Evolutionary conservation across 2,329 filamentous ascomycete species (phyloP), one percentile per base, ranked within the genome.

Genomic region (Aspergillus quadrilineatus): DNA sequence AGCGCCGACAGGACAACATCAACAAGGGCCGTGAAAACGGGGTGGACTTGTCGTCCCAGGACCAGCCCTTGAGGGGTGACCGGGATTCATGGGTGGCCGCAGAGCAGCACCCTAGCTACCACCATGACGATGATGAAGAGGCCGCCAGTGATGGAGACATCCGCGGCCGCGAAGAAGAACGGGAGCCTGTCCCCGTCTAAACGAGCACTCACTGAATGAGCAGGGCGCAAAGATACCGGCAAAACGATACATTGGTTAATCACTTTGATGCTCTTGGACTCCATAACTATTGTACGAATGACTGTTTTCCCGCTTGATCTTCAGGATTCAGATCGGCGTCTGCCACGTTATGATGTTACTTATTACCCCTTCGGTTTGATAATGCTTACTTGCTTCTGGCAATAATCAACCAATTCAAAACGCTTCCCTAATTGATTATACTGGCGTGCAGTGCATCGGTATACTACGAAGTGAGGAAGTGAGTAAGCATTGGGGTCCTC

Each of bases 51-150:
- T 89, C 90, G 2, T 82, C 82, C 47, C 93, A 97, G 77, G 92
- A 97, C 70, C 83, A 84, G 47, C 88, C 90, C 14, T 76, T 92
- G 60, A 85, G 91, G 61, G 89, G 87, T 56, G 90, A 93, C 70
- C 90, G 89, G 10, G 85, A 86, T 60, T 78, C 86, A 30, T 97
- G 93, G 93, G 85, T 92, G 36, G 88, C 88, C 6, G 89, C 89
- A 12, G 83, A 84, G 58, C 80, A 86, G 72, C 78, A 80, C 66
- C 68, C 76, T 26, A 71, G 67, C 62, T 79, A 80, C 56, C 65
- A 72, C 32, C 69, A 73, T 29, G 75, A 77, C 15, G 77, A 74
- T n/a, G 76, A 74, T 7, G 72, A 75, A 32, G 73, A 75, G 28
- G 63, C 61, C 47, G 73, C 71, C 64, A 47, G 68, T 12, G 68